Base-by-base conservation (phyloP, 768 basidiomycete genomes). In the Suillus occidentalis region DNA sequence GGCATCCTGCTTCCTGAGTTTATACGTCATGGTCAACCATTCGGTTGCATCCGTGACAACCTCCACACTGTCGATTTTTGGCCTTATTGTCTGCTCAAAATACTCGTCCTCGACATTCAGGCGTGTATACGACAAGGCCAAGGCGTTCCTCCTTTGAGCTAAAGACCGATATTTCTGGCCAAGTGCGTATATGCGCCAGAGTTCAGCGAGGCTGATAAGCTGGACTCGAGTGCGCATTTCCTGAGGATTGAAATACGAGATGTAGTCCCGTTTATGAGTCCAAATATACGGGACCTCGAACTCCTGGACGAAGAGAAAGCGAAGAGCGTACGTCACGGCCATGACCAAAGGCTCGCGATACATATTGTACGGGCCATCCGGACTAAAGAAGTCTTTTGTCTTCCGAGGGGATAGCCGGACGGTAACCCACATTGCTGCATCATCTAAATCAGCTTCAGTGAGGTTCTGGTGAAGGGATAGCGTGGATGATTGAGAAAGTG, bases 221-320 rank as follows among this genome's bases (percentile, higher is more conserved):
- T 91, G 90, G 25, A 85, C 72, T 43, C 85, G 86, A n/a, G 83
- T 73, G 40, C 85, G 81, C 60, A 87, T 83, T 64, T 90, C 88
- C 39, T 79, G 75, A 56, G 86, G 82, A 71, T 94, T 91, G 76
- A 92, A 92, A 75, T 91, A 86, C 55, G 88, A 87, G 71, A 99
- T 90, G 72, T 92, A 90, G 75, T 99, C 97, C 43, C 92, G 86
- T 71, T 92, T 93, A 81, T 98, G 94, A 20, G 88, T 87, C 91
- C 92, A 97, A 67, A 99, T 88, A 77, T 95, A 96, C 0, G 97
- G 95, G 8, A 98, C 96, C 75, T 99, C 97, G 68, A 92, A 90
- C 70, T 93, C 87, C 50, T 94, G 87, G 59, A 94, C 77, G 76
- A 99, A 96, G 62, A 99, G 82, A 73, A 88, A 92, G 40, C 88